Conservation (phyloP, 768 basidiomycete genomes). For the Porphyrellus cyaneotinctus region DNA sequence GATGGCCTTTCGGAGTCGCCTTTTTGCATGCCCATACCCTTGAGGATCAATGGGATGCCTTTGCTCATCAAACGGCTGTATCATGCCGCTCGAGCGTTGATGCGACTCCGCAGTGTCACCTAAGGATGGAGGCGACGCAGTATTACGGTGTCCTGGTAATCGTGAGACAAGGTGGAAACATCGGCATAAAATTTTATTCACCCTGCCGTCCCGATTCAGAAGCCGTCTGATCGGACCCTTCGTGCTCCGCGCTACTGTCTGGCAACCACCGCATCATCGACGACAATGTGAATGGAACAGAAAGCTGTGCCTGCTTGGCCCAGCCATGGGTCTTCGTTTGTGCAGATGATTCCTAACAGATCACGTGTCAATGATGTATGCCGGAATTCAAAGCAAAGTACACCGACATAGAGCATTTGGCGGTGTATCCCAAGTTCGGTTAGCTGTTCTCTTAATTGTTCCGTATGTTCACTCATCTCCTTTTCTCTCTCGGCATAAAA, state of each 20-base stretch:
- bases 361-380: background rate
- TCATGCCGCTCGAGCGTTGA: background rate
- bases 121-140: too few relatives aligned
- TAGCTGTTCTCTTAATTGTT: constrained; percentile 61
- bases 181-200: background rate
- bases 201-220: background rate
- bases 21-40: constrained; percentile 78
- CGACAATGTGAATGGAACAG: background rate
- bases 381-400: constrained; percentile 9
- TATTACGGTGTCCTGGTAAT: too few relatives aligned
- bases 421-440: constrained; percentile 70
- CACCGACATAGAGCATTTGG: constrained; percentile 48
- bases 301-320: constrained; percentile 7
- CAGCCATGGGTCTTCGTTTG: constrained; percentile 6
- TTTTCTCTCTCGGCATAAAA: constrained; percentile 77
- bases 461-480: constrained; percentile 48
- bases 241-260: background rate
- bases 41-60: constrained; percentile 52
- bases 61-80: background rate
- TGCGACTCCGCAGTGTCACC: background rate
- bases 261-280: background rate
- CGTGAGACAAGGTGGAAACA: background rate
- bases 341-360: constrained; percentile 11
- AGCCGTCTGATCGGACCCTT: background rate
- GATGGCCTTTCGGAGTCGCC: constrained; percentile 77